These are phyloP conservation scores for Phytopythium sindhum DNA, from an alignment of 352 stramenopile species.

Conservation along the genomic window DNA sequence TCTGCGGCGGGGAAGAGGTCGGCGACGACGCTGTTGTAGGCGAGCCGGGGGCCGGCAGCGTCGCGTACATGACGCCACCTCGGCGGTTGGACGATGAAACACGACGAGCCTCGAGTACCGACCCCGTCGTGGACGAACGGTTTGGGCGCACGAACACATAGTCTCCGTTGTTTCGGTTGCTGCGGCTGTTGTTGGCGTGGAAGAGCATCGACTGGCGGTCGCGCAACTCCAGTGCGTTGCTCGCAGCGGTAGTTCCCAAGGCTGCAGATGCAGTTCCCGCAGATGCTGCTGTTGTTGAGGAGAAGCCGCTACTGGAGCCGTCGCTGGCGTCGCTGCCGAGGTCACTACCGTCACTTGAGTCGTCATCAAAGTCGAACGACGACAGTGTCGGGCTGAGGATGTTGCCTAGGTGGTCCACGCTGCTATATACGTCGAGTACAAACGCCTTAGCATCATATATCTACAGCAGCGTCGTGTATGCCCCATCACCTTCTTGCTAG, in stretches of 20 bases:
- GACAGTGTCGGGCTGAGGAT: slow-evolving; percentile 80
- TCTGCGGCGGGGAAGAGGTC: slow-evolving; percentile 31
- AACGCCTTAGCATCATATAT: background rate
- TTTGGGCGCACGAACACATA: slow-evolving; percentile 26
- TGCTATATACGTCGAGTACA: slow-evolving; percentile 4
- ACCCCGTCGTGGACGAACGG: slow-evolving; percentile 60
- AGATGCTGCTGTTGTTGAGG: background rate
- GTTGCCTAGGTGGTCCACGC: slow-evolving; percentile 49
- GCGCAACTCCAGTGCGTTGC: slow-evolving; percentile 18
- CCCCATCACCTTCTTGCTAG: slow-evolving; percentile 36
- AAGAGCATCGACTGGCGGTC: slow-evolving; percentile 31
- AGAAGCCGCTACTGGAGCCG: background rate
- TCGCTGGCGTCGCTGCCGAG: slow-evolving; percentile 18
- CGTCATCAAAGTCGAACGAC: slow-evolving; percentile 86
- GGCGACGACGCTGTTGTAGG: background rate
- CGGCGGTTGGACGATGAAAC: background rate
- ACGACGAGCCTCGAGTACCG: slow-evolving; percentile 22
- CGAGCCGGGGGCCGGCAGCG: background rate
- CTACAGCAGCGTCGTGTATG: background rate
- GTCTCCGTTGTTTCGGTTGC: background rate
- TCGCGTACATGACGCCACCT: background rate
- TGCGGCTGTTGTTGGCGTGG: slow-evolving; percentile 16
- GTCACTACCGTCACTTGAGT: slow-evolving; percentile 38
- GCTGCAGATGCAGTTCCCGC: background rate
- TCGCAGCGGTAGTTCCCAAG: background rate